Percentiles rank a stretch among this genome's conserved stretches.
These are phyloP conservation scores for Diplodia sapinea DNA, from an alignment of 2,329 filamentous ascomycete genomes.

Conservation along the genomic window DNA sequence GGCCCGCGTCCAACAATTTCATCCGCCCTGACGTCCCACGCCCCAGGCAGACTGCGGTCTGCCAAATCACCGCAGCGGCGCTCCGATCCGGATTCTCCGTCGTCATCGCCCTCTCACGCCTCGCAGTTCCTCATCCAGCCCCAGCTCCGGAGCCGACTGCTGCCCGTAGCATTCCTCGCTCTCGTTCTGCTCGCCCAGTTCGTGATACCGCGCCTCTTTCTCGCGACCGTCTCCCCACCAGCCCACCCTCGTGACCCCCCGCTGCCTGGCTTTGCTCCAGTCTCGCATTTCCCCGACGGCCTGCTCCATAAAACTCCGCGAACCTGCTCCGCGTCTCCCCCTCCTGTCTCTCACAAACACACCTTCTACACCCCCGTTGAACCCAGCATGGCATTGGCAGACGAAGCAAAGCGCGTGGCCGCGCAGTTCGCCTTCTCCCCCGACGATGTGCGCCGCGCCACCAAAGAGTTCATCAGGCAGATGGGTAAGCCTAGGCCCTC, in stretches of 20 bases:
- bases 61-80: constrained; percentile 33
- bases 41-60: constrained; percentile 34
- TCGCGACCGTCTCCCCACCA: constrained; percentile 37
- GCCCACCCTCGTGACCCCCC: constrained; percentile 26
- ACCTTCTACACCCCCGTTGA: constrained; percentile 37
- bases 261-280: neutral
- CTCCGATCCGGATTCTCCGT: constrained; percentile 29
- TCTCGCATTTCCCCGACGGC: constrained; percentile 1
- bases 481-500: constrained; percentile 65
- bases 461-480: constrained; percentile 83
- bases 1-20: constrained; percentile 29
- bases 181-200: constrained; percentile 45
- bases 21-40: constrained; percentile 32
- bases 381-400: constrained; percentile 60
- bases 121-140: constrained; percentile 30
- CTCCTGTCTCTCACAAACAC: constrained; percentile 17
- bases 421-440: constrained; percentile 84
- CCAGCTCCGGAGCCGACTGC: constrained; percentile 37
- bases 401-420: constrained; percentile 80
- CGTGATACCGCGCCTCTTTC: constrained; percentile 46
- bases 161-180: constrained; percentile 43
- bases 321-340: constrained; percentile 23
- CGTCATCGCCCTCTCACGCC: constrained; percentile 19
- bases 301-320: constrained; percentile 31
- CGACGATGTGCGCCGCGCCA: constrained; percentile 77